Conservation (phyloP, 1,139 yeast species). For the Debaryomyces singareniensis region DNA sequence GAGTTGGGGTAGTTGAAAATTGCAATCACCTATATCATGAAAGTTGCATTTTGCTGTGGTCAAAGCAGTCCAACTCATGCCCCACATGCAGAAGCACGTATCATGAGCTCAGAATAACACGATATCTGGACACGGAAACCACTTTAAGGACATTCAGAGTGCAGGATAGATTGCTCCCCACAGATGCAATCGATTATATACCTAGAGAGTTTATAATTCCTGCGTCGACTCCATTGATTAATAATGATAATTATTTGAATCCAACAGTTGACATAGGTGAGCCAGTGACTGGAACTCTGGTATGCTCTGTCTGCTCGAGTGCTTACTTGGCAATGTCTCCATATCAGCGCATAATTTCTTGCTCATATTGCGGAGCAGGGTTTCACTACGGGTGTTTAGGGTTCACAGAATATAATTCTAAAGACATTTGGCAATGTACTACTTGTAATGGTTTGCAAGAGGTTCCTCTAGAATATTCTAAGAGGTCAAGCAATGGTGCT, state of each 20-base stretch:
- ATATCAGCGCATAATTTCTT: conserved; percentile 17
- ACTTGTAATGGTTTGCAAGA: conserved; percentile 37
- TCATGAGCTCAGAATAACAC: conserved; percentile 20
- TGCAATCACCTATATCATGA: conserved; percentile 44
- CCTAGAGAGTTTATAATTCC: conserved; percentile 32
- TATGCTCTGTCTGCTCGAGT: conserved; percentile 33
- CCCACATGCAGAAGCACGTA: conserved; percentile 44
- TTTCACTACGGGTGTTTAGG: conserved; percentile 36
- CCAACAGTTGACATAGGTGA: too few relatives aligned
- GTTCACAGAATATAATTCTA: conserved; percentile 5
- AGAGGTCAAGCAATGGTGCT: neutral
- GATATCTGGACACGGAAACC: conserved; percentile 5
- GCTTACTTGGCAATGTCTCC: conserved; percentile 21
- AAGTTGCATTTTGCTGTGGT: conserved; percentile 41
- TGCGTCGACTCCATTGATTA: conserved; percentile 7
- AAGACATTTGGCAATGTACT: conserved; percentile 34
- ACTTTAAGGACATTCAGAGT: conserved; percentile 13
- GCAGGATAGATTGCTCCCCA: conserved; percentile 26
- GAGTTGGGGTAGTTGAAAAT: conserved; percentile 31
- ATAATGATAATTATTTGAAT: conserved; percentile 3
- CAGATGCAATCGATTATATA: conserved; percentile 34
- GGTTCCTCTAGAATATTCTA: conserved; percentile 3
- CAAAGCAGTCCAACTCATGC: conserved; percentile 44
- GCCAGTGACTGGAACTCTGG: neutral
- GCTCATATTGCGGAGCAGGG: conserved; percentile 27